Evolutionary conservation across 306 rosid genomes (phyloP).

Genomic region (Ziziphus jujuba): DNA sequence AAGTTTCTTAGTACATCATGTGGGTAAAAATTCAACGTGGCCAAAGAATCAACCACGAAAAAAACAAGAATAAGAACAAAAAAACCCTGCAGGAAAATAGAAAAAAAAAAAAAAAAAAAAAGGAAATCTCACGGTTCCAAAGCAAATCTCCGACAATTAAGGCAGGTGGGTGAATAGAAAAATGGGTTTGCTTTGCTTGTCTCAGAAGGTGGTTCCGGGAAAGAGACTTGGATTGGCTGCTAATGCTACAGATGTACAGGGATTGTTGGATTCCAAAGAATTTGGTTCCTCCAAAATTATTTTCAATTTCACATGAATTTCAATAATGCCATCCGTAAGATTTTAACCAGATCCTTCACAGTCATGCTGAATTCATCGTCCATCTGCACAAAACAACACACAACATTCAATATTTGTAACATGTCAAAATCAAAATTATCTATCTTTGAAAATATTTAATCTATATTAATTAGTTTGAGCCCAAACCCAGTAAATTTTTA

Average conservation of each 20-base stretch:
- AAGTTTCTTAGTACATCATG: neutral
- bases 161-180: neutral
- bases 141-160: neutral
- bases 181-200: neutral
- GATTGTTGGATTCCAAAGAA: neutral
- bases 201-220: neutral
- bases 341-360: constrained; percentile 43
- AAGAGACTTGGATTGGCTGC: neutral
- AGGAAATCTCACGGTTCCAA: constrained; percentile 4
- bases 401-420: neutral
- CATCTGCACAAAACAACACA: constrained; percentile 38
- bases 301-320: constrained; percentile 26
- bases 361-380: constrained; percentile 45
- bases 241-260: constrained; percentile 2
- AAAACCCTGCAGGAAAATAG: constrained; percentile 12
- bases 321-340: constrained; percentile 36
- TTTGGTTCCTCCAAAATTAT: neutral
- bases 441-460: no score
- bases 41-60: constrained; percentile 27
- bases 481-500: no score
- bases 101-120: no score
- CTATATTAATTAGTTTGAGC: neutral
- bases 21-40: constrained; percentile 24
- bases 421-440: neutral
- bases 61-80: constrained; percentile 12